Evolutionary conservation across 148 eudicot genomes (phyloP).

Genomic region (Nepenthes gracilis): DNA sequence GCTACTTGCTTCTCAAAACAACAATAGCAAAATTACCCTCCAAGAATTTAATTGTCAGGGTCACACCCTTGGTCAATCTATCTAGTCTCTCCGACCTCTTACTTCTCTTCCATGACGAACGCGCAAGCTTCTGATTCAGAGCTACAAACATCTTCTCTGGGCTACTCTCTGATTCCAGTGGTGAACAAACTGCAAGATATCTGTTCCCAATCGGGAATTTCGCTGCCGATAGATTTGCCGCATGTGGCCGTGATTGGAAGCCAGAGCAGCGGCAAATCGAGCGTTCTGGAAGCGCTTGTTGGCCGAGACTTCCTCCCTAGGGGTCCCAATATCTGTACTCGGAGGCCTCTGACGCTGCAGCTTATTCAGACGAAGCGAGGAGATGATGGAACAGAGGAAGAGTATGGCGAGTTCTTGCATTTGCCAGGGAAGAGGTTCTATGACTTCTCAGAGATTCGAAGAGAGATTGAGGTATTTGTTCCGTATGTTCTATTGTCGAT

Average conservation of each 20-base stretch:
- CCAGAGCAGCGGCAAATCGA: constrained; percentile 64
- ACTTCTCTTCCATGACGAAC: constrained; percentile 2
- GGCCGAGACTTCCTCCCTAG: constrained; percentile 64
- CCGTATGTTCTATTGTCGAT: too few species aligned
- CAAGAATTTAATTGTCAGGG: too few species aligned
- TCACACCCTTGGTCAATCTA: too few species aligned
- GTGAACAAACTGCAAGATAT: constrained; percentile 63
- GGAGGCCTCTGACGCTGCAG: constrained; percentile 48
- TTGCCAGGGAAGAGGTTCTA: constrained; percentile 32
- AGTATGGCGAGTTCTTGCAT: constrained; percentile 56
- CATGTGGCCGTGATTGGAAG: constrained; percentile 63
- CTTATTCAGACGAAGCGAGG: constrained; percentile 21
- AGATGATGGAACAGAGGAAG: constrained; percentile 10
- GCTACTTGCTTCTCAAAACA: too few species aligned
- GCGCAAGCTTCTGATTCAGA: constrained; percentile 1
- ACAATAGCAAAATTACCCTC: too few species aligned
- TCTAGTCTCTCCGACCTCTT: too few species aligned
- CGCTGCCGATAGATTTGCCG: constrained; percentile 37
- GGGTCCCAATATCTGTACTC: constrained; percentile 44
- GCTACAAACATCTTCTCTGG: constrained; percentile 20
- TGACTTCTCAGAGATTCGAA: constrained; percentile 38
- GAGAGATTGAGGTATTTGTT: constrained; percentile 37
- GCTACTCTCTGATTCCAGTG: constrained; percentile 39
- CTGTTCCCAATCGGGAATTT: constrained; percentile 30
- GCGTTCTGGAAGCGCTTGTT: constrained; percentile 51